Evolutionary conservation across 768 basidiomycete species (phyloP), one percentile per base, ranked within the genome.

Genomic region (Paxillus rubicundulus): DNA sequence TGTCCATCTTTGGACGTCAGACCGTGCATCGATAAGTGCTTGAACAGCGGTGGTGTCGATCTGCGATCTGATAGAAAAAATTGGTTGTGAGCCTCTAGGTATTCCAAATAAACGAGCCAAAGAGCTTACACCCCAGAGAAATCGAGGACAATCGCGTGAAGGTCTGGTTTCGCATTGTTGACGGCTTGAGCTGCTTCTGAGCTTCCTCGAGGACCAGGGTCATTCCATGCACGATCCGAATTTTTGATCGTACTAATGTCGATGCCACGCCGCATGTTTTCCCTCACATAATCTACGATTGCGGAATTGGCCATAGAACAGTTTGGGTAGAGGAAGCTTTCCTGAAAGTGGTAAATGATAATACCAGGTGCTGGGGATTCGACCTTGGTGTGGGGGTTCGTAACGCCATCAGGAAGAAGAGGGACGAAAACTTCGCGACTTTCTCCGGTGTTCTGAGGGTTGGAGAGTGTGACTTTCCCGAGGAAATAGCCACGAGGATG

Each of bases 31-130:
- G 52, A 97, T 86, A 41, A 99, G 77, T 32, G 92, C 82, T 70
- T 98, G 97, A 1, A 92, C 79, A 18, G 88, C 87, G 1, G 97
- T 98, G 7, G 90, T 91, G 62, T 99, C 97, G 39, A 98, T 79
- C 57, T 98, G 88, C 42, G 84, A 85, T 52, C 88, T 91, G 66
- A 16, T 42, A 33, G 32, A 49, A 49, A 45, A 14, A 0, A 12
- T 24, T n/a, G 47, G 17, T 54, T 30, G 47, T 55, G 20, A 49
- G 41, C 49, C 42, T 2, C 10, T 18, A 24, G 14, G 3, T 34
- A 10, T 41, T 30, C 33, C 10, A 41, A 38, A 33, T 12, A 1
- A 17, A 37, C 36, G 28, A 28, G 32, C 2, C 2, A 14, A 36
- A 13, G 12, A 36, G 8, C 65, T 67, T 65, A 89, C 82, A 95